A percentile compares a stretch with the other conserved stretches of the same genome.
These are phyloP conservation scores for Barnettozyma botsteinii DNA, from an alignment of 805 yeast species.

Conservation along the genomic window DNA sequence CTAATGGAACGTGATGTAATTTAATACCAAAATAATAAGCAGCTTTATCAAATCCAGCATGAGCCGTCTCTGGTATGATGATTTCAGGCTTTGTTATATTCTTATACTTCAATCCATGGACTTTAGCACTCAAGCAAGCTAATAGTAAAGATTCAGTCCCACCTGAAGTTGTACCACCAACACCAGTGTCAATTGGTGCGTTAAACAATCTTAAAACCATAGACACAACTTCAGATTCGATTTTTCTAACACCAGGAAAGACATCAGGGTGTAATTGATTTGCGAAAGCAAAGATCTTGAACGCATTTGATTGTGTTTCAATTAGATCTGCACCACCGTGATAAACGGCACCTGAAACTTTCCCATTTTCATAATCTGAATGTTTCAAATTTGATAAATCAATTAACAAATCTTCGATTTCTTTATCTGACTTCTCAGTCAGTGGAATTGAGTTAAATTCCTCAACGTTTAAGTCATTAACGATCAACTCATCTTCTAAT, in stretches of 20 bases:
- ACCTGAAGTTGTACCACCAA: constrained; percentile 87
- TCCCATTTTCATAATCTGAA: constrained; percentile 78
- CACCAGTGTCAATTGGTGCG: constrained; percentile 59
- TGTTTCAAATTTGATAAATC: constrained; percentile 48
- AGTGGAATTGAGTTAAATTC: constrained; percentile 52
- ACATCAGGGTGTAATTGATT: constrained; percentile 97
- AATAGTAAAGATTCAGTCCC: constrained; percentile 91
- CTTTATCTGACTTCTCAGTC: constrained; percentile 45
- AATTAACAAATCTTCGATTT: constrained; percentile 47
- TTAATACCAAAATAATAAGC: constrained; percentile 85
- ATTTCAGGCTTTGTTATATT: constrained; percentile 77
- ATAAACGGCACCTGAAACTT: constrained; percentile 91
- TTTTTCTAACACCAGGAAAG: constrained; percentile 91
- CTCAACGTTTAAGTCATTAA: constrained; percentile 40
- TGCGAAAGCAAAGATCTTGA: constrained; percentile 71
- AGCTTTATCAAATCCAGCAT: constrained; percentile 95
- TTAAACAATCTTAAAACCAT: constrained; percentile 81
- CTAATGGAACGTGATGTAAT: constrained; percentile 73
- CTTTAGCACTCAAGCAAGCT: constrained; percentile 85
- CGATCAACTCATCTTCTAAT: constrained; percentile 55
- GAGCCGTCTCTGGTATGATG: constrained; percentile 83
- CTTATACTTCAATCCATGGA: constrained; percentile 51
- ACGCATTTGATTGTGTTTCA: constrained; percentile 70
- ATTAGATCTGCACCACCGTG: constrained; percentile 87
- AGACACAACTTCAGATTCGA: constrained; percentile 92